phyloP scores from a whole-genome alignment of 2,329 filamentous ascomycete genomes.

The Didymosphaeria variabile region DNA sequence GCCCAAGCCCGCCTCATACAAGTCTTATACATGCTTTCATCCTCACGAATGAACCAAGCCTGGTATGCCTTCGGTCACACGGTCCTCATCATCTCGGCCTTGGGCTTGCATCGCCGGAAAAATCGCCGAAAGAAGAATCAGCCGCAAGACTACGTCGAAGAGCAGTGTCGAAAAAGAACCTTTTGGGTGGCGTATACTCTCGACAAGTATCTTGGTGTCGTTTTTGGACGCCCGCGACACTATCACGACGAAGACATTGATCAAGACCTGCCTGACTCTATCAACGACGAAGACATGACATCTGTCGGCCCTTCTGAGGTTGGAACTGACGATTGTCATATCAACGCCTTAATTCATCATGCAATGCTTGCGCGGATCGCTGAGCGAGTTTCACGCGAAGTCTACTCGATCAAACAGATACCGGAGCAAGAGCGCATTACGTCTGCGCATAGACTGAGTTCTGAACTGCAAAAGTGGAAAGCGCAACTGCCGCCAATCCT shows the following conservation, averaged over 20 bases:
- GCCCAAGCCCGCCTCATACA: constrained; percentile 66
- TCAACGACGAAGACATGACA: constrained; percentile 67
- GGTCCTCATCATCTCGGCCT: constrained; percentile 59
- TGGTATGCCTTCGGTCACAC: constrained; percentile 68
- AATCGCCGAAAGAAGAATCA: constrained; percentile 37
- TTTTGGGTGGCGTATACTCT: constrained; percentile 71
- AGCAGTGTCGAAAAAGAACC: constrained; percentile 64
- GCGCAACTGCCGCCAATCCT: constrained; percentile 54
- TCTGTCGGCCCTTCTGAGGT: constrained; percentile 45
- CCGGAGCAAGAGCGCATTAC: constrained; percentile 48
- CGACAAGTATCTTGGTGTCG: constrained; percentile 68
- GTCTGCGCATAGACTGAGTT: constrained; percentile 51
- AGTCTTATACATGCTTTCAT: constrained; percentile 65
- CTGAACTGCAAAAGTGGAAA: constrained; percentile 47
- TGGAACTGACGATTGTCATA: constrained; percentile 57
- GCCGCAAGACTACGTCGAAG: constrained; percentile 54
- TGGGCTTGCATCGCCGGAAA: constrained; percentile 54
- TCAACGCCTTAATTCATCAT: constrained; percentile 60
- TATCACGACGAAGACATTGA: constrained; percentile 71
- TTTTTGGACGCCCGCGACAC: constrained; percentile 66
- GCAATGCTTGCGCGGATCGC: constrained; percentile 51
- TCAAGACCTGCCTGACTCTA: constrained; percentile 63
- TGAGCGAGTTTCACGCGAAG: constrained; percentile 41
- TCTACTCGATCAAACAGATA: constrained; percentile 46
- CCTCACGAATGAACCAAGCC: constrained; percentile 66